A percentile compares a stretch with the other conserved stretches of the same genome.
phyloP scores from a whole-genome alignment of 345 rosid genomes.

The Microcos paniculata region DNA sequence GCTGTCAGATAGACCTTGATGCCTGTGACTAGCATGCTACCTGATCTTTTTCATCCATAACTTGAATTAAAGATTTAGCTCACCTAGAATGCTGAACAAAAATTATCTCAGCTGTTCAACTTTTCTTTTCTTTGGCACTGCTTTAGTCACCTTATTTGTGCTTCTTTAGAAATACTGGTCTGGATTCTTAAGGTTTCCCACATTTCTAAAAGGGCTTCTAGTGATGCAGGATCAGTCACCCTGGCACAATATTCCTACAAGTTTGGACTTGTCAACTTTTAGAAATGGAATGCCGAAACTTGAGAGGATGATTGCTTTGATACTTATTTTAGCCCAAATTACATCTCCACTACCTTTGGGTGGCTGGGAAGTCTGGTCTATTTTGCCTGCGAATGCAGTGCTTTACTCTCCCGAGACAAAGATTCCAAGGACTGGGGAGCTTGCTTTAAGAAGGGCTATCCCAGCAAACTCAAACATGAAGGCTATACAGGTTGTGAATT shows the following conservation, averaged over 20 bases:
- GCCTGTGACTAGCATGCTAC: background rate
- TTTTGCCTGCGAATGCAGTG: conserved; percentile 67
- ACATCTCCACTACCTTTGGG: conserved; percentile 57
- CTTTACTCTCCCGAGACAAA: conserved; percentile 88
- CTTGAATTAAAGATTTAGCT: background rate
- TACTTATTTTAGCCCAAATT: conserved; percentile 57
- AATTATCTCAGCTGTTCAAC: background rate
- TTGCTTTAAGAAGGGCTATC: conserved; percentile 85
- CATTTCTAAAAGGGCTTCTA: conserved; percentile 36
- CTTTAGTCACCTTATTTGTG: background rate
- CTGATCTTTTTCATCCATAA: background rate
- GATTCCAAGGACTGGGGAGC: conserved; percentile 93
- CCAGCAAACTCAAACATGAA: conserved; percentile 92
- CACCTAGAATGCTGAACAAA: background rate
- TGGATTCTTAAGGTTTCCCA: background rate
- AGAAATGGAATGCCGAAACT: conserved; percentile 39
- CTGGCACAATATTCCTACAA: conserved; percentile 22
- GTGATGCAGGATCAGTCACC: conserved; percentile 54
- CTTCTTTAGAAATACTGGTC: background rate
- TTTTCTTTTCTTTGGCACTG: background rate
- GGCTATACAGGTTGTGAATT: conserved; percentile 59
- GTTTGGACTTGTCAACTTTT: conserved; percentile 27
- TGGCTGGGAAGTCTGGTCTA: conserved; percentile 48
- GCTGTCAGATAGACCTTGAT: background rate
- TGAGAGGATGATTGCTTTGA: conserved; percentile 46